Evolutionary conservation across 345 rosid genomes (phyloP).

Genomic region (Dipteronia dyeriana): DNA sequence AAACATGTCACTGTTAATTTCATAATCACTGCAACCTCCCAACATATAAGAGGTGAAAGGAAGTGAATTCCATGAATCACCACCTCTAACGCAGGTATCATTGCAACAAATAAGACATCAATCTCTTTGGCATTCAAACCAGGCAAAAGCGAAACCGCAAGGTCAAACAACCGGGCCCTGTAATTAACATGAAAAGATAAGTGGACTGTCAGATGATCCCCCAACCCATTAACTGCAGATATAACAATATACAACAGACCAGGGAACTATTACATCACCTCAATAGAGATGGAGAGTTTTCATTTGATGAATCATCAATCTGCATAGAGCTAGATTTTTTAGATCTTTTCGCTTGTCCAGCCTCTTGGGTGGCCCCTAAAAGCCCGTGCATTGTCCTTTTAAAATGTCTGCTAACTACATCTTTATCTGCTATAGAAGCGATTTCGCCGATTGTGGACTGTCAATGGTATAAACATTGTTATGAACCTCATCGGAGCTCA

Average conservation of each 20-base stretch:
- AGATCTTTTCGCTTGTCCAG: constrained; percentile 47
- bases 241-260: not conserved
- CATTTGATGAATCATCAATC: constrained; percentile 47
- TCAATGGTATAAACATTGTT: constrained; percentile 21
- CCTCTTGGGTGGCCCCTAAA: constrained; percentile 61
- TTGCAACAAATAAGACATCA: constrained; percentile 55
- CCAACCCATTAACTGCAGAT: not conserved
- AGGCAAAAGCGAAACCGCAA: constrained; percentile 80
- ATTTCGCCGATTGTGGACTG: constrained; percentile 80
- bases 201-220: not conserved
- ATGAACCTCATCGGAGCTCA: not conserved
- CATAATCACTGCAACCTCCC: not conserved
- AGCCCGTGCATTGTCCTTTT: constrained; percentile 68
- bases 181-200: constrained; percentile 25
- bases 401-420: constrained; percentile 52
- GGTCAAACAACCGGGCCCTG: constrained; percentile 82
- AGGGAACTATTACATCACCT: constrained; percentile 42
- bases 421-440: constrained; percentile 77
- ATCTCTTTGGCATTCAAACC: constrained; percentile 62
- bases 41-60: not conserved
- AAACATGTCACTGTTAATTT: constrained; percentile 1
- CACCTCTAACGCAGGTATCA: constrained; percentile 80
- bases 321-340: constrained; percentile 50
- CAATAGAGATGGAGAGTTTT: constrained; percentile 41
- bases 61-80: constrained; percentile 18